A percentile compares a stretch with the other conserved stretches of the same genome.
phyloP scores from a whole-genome alignment of 108 stramenopile genomes.

The Discostella stelligeroides region DNA sequence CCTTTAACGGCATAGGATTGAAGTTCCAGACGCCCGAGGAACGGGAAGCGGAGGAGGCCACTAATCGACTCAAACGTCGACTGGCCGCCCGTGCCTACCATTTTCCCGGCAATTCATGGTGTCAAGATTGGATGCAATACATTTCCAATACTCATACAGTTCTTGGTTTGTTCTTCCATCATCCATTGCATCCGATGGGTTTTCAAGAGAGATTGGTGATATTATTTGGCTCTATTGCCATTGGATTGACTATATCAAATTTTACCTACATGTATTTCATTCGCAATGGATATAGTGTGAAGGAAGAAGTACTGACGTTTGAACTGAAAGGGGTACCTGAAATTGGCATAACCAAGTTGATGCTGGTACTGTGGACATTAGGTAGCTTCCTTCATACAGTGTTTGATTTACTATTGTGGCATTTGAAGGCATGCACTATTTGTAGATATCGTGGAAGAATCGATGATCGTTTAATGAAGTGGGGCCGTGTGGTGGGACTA shows the following conservation, averaged over 20 bases:
- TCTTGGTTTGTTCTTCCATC: slow-evolving; percentile 53
- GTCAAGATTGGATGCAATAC: slow-evolving; percentile 54
- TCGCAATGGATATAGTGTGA: slow-evolving; percentile 21
- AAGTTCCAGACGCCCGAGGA: slow-evolving; percentile 33
- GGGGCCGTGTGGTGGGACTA: slow-evolving; percentile 42
- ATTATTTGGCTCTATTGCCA: slow-evolving; percentile 48
- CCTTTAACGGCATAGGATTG: neutral
- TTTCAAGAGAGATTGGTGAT: slow-evolving; percentile 44
- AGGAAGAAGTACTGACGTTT: slow-evolving; percentile 32
- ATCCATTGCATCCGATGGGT: slow-evolving; percentile 49
- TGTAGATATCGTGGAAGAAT: slow-evolving; percentile 46
- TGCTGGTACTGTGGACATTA: slow-evolving; percentile 51
- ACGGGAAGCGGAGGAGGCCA: slow-evolving; percentile 44
- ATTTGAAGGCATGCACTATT: slow-evolving; percentile 52
- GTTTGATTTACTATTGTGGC: slow-evolving; percentile 51
- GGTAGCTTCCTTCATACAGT: slow-evolving; percentile 50
- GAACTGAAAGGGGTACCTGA: slow-evolving; percentile 32
- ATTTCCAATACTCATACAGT: slow-evolving; percentile 51
- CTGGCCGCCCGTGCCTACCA: slow-evolving; percentile 53
- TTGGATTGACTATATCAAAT: slow-evolving; percentile 53
- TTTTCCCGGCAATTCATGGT: slow-evolving; percentile 51
- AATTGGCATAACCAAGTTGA: slow-evolving; percentile 40
- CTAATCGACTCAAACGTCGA: slow-evolving; percentile 38
- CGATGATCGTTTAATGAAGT: slow-evolving; percentile 34
- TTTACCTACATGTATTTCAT: slow-evolving; percentile 49